Percentiles rank a stretch among this genome's conserved stretches.
These are phyloP conservation scores for Curvularia lunata DNA, from an alignment of 2,329 filamentous ascomycete genomes.

Conservation along the genomic window DNA sequence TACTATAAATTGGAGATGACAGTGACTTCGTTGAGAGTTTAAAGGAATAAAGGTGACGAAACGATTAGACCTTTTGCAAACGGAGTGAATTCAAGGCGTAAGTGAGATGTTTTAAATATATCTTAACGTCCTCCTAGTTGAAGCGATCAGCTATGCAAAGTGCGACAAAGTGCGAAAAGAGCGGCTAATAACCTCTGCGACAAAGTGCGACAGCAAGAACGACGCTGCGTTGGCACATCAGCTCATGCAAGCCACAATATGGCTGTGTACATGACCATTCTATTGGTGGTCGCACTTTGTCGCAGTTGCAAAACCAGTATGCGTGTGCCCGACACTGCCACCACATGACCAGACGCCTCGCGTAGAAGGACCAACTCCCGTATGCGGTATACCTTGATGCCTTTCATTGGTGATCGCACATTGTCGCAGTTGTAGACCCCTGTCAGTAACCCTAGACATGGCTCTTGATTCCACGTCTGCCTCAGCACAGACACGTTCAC, in stretches of 20 bases:
- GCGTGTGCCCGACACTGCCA: background rate
- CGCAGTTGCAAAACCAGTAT: background rate
- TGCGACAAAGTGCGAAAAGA: conserved; percentile 2
- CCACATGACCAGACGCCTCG: too few relatives aligned
- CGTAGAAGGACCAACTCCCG: too few relatives aligned
- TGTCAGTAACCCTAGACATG: background rate
- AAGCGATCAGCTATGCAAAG: background rate
- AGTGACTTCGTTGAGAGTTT: background rate
- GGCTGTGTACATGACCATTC: background rate
- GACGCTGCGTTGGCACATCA: background rate
- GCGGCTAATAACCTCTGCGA: background rate
- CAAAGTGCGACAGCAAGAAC: background rate
- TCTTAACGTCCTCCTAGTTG: background rate
- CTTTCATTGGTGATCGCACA: background rate
- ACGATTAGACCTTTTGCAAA: background rate
- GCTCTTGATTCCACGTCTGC: too few relatives aligned
- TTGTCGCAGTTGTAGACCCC: background rate
- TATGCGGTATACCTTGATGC: too few relatives aligned
- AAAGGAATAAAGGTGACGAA: background rate
- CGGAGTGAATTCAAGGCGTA: background rate
- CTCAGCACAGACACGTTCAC: too few relatives aligned
- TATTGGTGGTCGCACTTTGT: conserved; percentile 9
- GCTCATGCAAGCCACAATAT: conserved; percentile 2
- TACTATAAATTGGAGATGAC: background rate
- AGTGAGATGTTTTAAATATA: background rate